These are phyloP conservation scores for Pulveroboletus sp. DNA, from an alignment of 768 basidiomycete species.

Conservation along the genomic window DNA sequence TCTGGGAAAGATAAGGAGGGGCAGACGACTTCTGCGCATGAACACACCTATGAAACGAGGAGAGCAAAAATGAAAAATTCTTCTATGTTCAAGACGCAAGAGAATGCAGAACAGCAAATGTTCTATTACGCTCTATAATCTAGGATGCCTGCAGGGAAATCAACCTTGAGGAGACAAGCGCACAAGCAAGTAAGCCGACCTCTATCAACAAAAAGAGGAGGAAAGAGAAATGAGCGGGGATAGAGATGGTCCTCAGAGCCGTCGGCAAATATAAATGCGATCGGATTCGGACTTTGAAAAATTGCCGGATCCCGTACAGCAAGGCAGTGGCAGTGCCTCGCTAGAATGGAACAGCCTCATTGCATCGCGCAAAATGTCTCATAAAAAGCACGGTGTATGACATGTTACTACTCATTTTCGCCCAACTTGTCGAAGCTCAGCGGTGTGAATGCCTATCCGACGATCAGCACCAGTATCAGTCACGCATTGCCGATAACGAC, in stretches of 20 bases:
- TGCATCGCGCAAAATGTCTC: slow-evolving; percentile 15
- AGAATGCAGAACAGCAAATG: slow-evolving; percentile 54
- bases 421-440: slow-evolving; percentile 44
- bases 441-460: slow-evolving; percentile 44
- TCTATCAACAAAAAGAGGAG: slow-evolving; percentile 29
- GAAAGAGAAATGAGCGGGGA: slow-evolving; percentile 32
- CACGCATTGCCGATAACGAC: slow-evolving; percentile 21
- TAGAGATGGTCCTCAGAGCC: slow-evolving; percentile 16
- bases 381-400: slow-evolving; percentile 14
- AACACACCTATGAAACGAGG: slow-evolving; percentile 40
- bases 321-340: not conserved
- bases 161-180: slow-evolving; percentile 1
- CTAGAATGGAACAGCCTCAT: slow-evolving; percentile 9
- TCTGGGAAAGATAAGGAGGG: slow-evolving; percentile 32
- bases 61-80: slow-evolving; percentile 33
- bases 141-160: slow-evolving; percentile 34
- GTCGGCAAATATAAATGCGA: slow-evolving; percentile 16
- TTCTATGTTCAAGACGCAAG: slow-evolving; percentile 39
- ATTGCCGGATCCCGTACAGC: not conserved
- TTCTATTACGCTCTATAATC: slow-evolving; percentile 52
- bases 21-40: not conserved
- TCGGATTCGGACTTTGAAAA: slow-evolving; percentile 33
- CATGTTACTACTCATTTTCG: slow-evolving; percentile 31
- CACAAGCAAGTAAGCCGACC: slow-evolving; percentile 17
- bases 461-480: slow-evolving; percentile 24